These are phyloP conservation scores for Chrysoporthe puriensis DNA, from an alignment of 2,329 filamentous ascomycete genomes.

Conservation along the genomic window DNA sequence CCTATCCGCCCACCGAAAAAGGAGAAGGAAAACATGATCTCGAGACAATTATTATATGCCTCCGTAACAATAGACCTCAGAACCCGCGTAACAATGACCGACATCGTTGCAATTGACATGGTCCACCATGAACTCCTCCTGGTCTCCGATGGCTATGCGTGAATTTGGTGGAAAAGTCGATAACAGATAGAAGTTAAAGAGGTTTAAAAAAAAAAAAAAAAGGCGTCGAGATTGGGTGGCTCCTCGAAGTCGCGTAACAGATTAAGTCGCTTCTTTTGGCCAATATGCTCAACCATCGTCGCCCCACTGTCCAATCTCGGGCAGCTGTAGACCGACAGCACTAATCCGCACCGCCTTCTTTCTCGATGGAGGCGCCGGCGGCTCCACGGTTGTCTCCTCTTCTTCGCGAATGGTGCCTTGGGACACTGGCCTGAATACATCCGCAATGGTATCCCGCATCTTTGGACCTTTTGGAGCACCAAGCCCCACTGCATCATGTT, in stretches of 20 bases:
- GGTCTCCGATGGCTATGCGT: constrained; percentile 23
- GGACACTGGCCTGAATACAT: constrained; percentile 36
- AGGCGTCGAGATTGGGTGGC: background rate
- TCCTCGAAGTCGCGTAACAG: background rate
- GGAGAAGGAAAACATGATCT: background rate
- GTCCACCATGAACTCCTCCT: constrained; percentile 12
- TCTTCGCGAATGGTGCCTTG: constrained; percentile 31
- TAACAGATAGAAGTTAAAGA: background rate
- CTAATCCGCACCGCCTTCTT: constrained; percentile 42
- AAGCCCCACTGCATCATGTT: background rate
- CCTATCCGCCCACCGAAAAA: background rate
- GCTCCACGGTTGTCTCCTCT: background rate
- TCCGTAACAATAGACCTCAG: constrained; percentile 11
- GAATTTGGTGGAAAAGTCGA: constrained; percentile 1
- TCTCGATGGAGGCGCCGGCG: constrained; percentile 31
- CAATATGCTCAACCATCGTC: constrained; percentile 23
- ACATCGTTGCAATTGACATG: background rate
- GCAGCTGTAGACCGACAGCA: constrained; percentile 38
- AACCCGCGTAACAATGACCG: constrained; percentile 4
- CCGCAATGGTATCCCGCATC: constrained; percentile 1
- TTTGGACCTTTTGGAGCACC: background rate
- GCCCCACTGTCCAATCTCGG: constrained; percentile 25
- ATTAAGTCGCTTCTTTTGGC: background rate
- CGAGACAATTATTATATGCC: constrained; percentile 15
- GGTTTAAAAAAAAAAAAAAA: background rate